Conservation (phyloP, 768 basidiomycete species). For the Podaxis rugospora region DNA sequence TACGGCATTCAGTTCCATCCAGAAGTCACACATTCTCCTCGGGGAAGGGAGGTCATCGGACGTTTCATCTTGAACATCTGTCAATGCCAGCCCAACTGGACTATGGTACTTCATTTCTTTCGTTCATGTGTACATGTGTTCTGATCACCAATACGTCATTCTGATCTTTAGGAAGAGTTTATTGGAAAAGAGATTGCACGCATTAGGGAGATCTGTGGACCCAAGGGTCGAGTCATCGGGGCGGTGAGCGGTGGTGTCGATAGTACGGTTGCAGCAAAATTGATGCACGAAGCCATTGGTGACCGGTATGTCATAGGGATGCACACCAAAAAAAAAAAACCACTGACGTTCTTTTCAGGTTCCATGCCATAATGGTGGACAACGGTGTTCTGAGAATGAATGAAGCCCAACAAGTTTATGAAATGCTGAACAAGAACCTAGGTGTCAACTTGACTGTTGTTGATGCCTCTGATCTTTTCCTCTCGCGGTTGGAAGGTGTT, state of each 20-base stretch:
- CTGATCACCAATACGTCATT: constrained; percentile 6
- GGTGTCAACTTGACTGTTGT: constrained; percentile 96
- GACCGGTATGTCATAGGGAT: constrained; percentile 58
- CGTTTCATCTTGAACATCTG: constrained; percentile 85
- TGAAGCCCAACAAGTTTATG: constrained; percentile 86
- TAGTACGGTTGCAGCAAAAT: constrained; percentile 95
- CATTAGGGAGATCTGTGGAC: constrained; percentile 92
- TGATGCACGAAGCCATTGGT: constrained; percentile 99
- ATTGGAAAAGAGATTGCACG: constrained; percentile 94
- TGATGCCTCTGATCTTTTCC: constrained; percentile 92
- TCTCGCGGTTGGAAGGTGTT: constrained; percentile 81
- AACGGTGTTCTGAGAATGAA: constrained; percentile 94
- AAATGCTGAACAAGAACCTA: constrained; percentile 89
- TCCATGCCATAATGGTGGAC: constrained; percentile 99
- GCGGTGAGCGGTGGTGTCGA: constrained; percentile 98
- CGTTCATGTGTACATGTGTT: constrained; percentile 8
- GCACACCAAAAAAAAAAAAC: background rate
- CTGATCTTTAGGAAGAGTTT: constrained; percentile 74
- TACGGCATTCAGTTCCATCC: constrained; percentile 99
- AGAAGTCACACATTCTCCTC: constrained; percentile 92
- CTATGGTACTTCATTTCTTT: constrained; percentile 60
- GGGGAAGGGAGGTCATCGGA: constrained; percentile 85
- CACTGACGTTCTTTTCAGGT: constrained; percentile 41
- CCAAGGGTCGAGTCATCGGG: constrained; percentile 93
- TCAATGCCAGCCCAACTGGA: constrained; percentile 80